Evolutionary conservation across 192 early-diverging fungal genomes (phyloP).

Genomic region (Mortierella claussenii): DNA sequence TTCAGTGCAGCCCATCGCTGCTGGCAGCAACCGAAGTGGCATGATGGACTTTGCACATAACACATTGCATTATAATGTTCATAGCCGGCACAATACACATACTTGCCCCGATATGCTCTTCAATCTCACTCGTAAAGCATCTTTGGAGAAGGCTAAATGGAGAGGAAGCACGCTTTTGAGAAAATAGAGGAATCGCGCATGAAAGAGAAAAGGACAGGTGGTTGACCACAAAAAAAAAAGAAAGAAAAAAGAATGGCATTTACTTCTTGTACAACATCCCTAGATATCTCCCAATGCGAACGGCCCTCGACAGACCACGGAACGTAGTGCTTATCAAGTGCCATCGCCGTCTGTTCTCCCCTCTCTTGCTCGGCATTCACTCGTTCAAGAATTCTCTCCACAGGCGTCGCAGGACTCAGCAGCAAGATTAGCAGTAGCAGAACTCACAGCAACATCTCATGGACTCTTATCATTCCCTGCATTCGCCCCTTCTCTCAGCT

Average conservation of each 20-base stretch:
- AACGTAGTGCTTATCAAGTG: too few relatives aligned
- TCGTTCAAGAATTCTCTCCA: too few relatives aligned
- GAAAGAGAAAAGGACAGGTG: not conserved
- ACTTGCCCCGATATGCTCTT: constrained; percentile 15
- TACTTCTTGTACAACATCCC: not conserved
- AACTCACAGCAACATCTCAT: not conserved
- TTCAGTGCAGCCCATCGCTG: too few relatives aligned
- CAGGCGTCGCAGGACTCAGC: too few relatives aligned
- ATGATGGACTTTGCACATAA: constrained; percentile 21
- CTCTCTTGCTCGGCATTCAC: too few relatives aligned
- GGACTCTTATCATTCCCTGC: constrained; percentile 6
- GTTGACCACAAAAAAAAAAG: not conserved
- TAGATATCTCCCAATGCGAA: too few relatives aligned
- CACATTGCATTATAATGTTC: constrained; percentile 47
- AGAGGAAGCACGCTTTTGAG: not conserved
- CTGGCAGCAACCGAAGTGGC: constrained; percentile 23
- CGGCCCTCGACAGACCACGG: too few relatives aligned
- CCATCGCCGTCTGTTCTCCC: too few relatives aligned
- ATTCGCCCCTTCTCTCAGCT: not conserved
- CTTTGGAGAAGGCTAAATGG: constrained; percentile 25
- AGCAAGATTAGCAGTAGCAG: not conserved
- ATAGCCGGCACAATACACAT: constrained; percentile 59
- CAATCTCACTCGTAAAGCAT: constrained; percentile 33
- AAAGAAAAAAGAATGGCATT: not conserved
- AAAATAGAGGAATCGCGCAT: too few relatives aligned